Conservation (phyloP, 352 stramenopile genomes). For the Pythium phragmiticola region DNA sequence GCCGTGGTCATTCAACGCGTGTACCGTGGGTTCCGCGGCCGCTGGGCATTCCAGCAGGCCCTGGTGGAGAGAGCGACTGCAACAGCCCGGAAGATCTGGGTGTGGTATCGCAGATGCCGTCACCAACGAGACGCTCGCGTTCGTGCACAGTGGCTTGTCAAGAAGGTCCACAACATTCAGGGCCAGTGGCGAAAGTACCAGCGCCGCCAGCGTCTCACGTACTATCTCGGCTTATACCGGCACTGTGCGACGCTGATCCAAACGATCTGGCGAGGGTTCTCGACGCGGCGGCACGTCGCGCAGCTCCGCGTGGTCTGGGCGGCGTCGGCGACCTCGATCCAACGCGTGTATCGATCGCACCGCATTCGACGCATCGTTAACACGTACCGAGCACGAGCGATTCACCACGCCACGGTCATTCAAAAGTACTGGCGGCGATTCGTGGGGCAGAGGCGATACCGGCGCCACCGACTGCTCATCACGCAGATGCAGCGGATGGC, state of each 20-base stretch:
- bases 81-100: conserved; percentile 31
- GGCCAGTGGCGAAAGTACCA: conserved; percentile 54
- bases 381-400: conserved; percentile 31
- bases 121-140: conserved; percentile 33
- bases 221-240: conserved; percentile 44
- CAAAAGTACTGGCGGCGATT: conserved; percentile 45
- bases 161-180: conserved; percentile 55
- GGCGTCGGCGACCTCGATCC: conserved; percentile 34
- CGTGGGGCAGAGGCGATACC: conserved; percentile 26
- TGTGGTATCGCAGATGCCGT: conserved; percentile 53
- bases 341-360: conserved; percentile 44
- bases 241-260: conserved; percentile 38
- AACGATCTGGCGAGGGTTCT: conserved; percentile 43
- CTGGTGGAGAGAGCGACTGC: conserved; percentile 27
- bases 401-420: conserved; percentile 31
- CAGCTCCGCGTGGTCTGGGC: conserved; percentile 34
- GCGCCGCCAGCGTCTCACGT: conserved; percentile 31
- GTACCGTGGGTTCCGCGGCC: conserved; percentile 41
- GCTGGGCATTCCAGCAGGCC: conserved; percentile 19
- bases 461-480: conserved; percentile 30
- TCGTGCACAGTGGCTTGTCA: conserved; percentile 46
- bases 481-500: conserved; percentile 40
- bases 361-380: conserved; percentile 30
- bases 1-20: conserved; percentile 51
- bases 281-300: conserved; percentile 33